Conservation (phyloP, 2,329 filamentous ascomycete species). For the Xylariaceae sp. region DNA sequence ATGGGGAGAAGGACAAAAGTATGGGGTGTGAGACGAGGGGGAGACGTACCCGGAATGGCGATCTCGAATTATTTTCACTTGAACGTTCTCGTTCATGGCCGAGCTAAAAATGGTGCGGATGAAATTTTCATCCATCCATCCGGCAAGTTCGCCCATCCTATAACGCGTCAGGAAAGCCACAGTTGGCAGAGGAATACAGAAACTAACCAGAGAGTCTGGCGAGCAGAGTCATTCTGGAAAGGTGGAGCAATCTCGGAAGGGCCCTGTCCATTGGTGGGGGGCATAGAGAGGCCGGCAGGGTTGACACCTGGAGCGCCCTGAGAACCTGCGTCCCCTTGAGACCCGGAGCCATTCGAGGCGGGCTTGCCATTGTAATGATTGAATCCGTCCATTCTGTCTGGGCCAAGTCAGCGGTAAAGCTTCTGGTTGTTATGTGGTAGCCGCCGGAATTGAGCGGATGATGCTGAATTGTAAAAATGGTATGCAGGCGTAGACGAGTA, state of each 20-base stretch:
- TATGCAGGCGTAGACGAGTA: background rate
- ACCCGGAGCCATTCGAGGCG: constrained; percentile 34
- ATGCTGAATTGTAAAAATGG: background rate
- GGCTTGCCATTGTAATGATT: constrained; percentile 34
- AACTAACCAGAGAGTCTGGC: constrained; percentile 53
- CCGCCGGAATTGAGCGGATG: background rate
- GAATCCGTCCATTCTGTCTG: constrained; percentile 32
- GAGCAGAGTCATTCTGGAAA: constrained; percentile 40
- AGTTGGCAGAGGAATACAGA: background rate
- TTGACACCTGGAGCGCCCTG: constrained; percentile 30
- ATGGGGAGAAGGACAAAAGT: background rate
- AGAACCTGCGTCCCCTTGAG: constrained; percentile 33
- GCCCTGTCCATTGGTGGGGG: constrained; percentile 33
- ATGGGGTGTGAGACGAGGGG: background rate
- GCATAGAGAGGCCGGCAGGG: constrained; percentile 26
- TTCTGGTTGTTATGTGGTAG: background rate
- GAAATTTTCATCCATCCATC: constrained; percentile 99
- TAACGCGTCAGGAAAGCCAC: constrained; percentile 8
- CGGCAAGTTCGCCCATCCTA: constrained; percentile 98
- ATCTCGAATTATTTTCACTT: constrained; percentile 99
- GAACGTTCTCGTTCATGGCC: constrained; percentile 87
- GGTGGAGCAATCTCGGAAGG: constrained; percentile 28
- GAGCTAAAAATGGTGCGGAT: constrained; percentile 88
- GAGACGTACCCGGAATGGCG: constrained; percentile 83
- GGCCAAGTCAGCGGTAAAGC: constrained; percentile 1